phyloP scores from a whole-genome alignment of 257 asterid genomes.

The Solanum megistacrolobum region DNA sequence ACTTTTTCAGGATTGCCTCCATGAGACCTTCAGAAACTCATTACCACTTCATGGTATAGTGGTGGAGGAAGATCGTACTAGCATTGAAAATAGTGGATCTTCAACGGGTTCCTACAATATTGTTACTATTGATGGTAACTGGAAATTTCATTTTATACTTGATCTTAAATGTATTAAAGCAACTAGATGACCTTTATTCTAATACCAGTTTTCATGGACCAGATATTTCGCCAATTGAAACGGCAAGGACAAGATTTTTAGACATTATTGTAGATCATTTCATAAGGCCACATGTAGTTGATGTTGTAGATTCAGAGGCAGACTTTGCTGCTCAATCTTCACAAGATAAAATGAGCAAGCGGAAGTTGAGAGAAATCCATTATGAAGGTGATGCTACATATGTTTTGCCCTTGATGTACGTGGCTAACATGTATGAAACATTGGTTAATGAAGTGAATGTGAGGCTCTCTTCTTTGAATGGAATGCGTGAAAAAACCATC shows the following conservation, averaged over 20 bases:
- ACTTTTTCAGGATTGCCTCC: conserved; percentile 69
- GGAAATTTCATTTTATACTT: not conserved
- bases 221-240: conserved; percentile 93
- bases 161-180: not conserved
- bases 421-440: conserved; percentile 89
- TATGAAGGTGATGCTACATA: conserved; percentile 84
- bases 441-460: conserved; percentile 77
- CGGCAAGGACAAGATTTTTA: conserved; percentile 84
- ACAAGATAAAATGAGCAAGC: conserved; percentile 50
- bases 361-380: conserved; percentile 53
- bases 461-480: conserved; percentile 64
- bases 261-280: conserved; percentile 74
- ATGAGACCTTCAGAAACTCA: conserved; percentile 59
- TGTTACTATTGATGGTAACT: conserved; percentile 68
- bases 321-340: conserved; percentile 53
- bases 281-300: conserved; percentile 54
- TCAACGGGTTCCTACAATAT: conserved; percentile 49
- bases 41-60: conserved; percentile 67
- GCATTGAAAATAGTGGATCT: conserved; percentile 69
- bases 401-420: conserved; percentile 90
- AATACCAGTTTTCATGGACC: conserved; percentile 24
- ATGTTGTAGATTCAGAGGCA: conserved; percentile 56
- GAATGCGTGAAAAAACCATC: conserved; percentile 80
- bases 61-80: conserved; percentile 73
- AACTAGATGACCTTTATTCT: not conserved